Conservation (phyloP, 495 filamentous ascomycete genomes). For the Terfezia boudieri region DNA sequence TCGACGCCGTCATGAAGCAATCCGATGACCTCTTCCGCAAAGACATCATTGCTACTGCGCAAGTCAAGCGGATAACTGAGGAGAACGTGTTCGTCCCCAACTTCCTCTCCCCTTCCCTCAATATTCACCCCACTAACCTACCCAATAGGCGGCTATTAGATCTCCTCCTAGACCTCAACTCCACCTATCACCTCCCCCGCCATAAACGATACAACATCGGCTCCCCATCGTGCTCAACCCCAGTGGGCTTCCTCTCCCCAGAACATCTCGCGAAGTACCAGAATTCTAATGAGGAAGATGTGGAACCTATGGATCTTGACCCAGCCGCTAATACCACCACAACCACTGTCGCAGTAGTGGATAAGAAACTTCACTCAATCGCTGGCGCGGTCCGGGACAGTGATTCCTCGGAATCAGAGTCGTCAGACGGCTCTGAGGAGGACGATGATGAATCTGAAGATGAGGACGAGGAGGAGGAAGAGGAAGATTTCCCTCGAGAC, state of each 20-base stretch:
- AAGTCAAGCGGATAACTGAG: slow-evolving; percentile 56
- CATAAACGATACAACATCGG: slow-evolving; percentile 37
- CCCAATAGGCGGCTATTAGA: slow-evolving; percentile 30
- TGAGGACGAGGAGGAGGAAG: slow-evolving; percentile 15
- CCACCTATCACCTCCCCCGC: slow-evolving; percentile 48
- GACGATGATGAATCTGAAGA: slow-evolving; percentile 14
- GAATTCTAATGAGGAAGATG: slow-evolving; percentile 22
- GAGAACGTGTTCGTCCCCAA: slow-evolving; percentile 49
- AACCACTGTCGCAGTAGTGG: not conserved
- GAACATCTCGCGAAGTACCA: slow-evolving; percentile 23
- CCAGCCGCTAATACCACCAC: not conserved
- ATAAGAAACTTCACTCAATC: too few relatives aligned
- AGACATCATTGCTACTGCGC: slow-evolving; percentile 52
- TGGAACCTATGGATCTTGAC: slow-evolving; percentile 9
- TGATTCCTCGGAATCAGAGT: too few relatives aligned
- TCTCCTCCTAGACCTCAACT: slow-evolving; percentile 68
- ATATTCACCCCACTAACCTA: not conserved
- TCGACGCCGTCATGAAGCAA: slow-evolving; percentile 60
- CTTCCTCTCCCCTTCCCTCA: not conserved
- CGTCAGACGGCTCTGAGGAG: slow-evolving; percentile 1
- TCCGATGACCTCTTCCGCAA: slow-evolving; percentile 55
- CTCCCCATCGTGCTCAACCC: slow-evolving; percentile 13
- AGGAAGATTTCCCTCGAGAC: slow-evolving; percentile 7
- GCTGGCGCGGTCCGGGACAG: too few relatives aligned
- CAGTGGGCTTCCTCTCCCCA: slow-evolving; percentile 15